A percentile compares a stretch with the other conserved stretches of the same genome.
Conservation (phyloP, 1,284 basidiomycete genomes). For the Tilletia indica region DNA sequence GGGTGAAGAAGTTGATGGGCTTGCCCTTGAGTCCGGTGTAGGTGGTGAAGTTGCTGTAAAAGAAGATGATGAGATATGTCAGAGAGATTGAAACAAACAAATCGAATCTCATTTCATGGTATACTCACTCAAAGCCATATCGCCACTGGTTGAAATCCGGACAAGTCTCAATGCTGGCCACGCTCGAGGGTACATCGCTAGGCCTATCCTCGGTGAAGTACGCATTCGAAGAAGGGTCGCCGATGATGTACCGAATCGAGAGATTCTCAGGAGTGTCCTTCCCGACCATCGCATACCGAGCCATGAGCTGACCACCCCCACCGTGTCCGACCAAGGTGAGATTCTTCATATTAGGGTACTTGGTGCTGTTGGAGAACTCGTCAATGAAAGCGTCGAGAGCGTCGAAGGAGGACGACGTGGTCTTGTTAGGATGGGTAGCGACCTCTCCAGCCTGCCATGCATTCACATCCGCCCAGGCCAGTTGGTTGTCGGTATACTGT, state of each 20-base stretch:
- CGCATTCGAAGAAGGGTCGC: constrained; percentile 36
- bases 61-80: not conserved
- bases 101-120: constrained; percentile 25
- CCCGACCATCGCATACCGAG: constrained; percentile 31
- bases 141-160: constrained; percentile 28
- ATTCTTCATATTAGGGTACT: constrained; percentile 30
- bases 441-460: constrained; percentile 24
- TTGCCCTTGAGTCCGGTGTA: constrained; percentile 33
- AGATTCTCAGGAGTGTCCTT: constrained; percentile 21
- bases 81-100: too few relatives aligned
- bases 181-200: constrained; percentile 7
- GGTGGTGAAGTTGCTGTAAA: constrained; percentile 34
- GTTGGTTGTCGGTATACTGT: constrained; percentile 14
- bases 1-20: constrained; percentile 44
- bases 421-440: constrained; percentile 20
- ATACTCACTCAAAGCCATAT: constrained; percentile 31
- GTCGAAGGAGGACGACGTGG: constrained; percentile 30
- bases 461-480: constrained; percentile 22
- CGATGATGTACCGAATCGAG: constrained; percentile 28
- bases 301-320: constrained; percentile 32
- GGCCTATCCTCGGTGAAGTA: constrained; percentile 40
- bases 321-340: constrained; percentile 36
- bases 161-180: constrained; percentile 28
- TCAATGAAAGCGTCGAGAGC: constrained; percentile 33
- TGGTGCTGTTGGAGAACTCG: constrained; percentile 26